These are phyloP conservation scores for Mortierella sp. DNA, from an alignment of 371 early-diverging fungal genomes.

Conservation along the genomic window DNA sequence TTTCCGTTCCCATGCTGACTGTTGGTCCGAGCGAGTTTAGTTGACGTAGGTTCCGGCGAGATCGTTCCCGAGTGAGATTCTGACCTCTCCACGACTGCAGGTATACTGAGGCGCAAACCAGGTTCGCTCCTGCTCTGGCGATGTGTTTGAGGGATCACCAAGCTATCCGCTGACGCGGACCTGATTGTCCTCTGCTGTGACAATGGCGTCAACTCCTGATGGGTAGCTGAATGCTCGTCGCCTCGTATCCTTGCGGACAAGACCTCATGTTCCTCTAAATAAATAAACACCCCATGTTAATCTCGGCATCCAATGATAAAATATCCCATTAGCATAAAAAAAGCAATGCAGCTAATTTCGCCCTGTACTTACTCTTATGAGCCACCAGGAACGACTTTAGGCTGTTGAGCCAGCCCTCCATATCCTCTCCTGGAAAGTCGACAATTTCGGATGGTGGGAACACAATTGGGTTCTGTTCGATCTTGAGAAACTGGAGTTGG, in stretches of 20 bases:
- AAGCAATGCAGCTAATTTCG: neutral
- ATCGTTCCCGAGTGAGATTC: constrained; percentile 16
- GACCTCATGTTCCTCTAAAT: constrained; percentile 18
- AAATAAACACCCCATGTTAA: neutral
- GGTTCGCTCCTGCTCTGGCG: constrained; percentile 47
- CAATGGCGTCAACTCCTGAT: neutral
- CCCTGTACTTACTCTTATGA: constrained; percentile 20
- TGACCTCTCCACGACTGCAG: constrained; percentile 16
- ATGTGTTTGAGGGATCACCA: constrained; percentile 26
- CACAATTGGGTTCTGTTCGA: constrained; percentile 48
- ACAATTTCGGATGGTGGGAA: constrained; percentile 47
- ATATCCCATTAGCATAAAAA: neutral
- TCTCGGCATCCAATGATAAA: constrained; percentile 12
- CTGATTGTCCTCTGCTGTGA: constrained; percentile 18
- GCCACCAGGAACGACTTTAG: constrained; percentile 39
- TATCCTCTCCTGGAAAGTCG: constrained; percentile 34
- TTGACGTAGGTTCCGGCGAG: constrained; percentile 29
- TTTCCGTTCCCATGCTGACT: constrained; percentile 27
- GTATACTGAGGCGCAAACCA: constrained; percentile 39
- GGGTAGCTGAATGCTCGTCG: neutral
- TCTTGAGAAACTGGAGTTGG: constrained; percentile 51
- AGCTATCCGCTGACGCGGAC: constrained; percentile 39
- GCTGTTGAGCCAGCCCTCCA: constrained; percentile 36
- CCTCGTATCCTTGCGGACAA: constrained; percentile 3
- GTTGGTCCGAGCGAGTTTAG: constrained; percentile 26